These are phyloP conservation scores for Colletotrichum lupini DNA, from an alignment of 2,329 filamentous ascomycete species.

Conservation along the genomic window DNA sequence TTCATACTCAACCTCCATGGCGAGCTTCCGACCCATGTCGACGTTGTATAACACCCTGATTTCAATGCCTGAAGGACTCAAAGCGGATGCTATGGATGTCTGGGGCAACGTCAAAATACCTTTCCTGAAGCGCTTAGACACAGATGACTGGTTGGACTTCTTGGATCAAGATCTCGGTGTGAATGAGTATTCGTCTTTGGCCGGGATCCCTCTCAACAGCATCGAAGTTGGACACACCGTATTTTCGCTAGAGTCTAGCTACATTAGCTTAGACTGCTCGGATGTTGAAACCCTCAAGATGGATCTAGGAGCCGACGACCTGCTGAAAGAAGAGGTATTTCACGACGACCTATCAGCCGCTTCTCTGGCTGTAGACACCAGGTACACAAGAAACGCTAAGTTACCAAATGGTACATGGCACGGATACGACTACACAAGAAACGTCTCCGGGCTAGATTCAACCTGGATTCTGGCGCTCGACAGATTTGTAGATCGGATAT, in stretches of 20 bases:
- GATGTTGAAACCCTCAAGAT: background rate
- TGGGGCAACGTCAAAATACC: slow-evolving; percentile 45
- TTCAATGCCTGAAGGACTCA: slow-evolving; percentile 36
- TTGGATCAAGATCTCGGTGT: background rate
- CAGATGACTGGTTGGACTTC: background rate
- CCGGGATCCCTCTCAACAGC: slow-evolving; percentile 4
- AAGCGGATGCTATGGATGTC: slow-evolving; percentile 37
- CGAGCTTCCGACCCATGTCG: background rate
- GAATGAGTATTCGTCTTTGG: background rate
- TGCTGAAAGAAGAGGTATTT: background rate
- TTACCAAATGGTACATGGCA: background rate
- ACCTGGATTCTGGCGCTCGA: background rate
- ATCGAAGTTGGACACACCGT: background rate
- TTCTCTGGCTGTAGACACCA: background rate
- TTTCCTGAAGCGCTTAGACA: slow-evolving; percentile 1
- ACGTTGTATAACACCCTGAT: slow-evolving; percentile 36
- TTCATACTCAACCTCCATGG: background rate
- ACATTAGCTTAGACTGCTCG: slow-evolving; percentile 19
- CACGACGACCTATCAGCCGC: background rate
- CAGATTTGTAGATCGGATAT: background rate
- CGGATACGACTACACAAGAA: background rate
- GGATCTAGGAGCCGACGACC: too few species aligned
- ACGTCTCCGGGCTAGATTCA: background rate
- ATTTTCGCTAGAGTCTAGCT: slow-evolving; percentile 16
- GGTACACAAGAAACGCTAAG: too few species aligned